Evolutionary conservation across 2,329 filamentous ascomycete genomes (phyloP).

Genomic region (Cladophialophora bantiana): DNA sequence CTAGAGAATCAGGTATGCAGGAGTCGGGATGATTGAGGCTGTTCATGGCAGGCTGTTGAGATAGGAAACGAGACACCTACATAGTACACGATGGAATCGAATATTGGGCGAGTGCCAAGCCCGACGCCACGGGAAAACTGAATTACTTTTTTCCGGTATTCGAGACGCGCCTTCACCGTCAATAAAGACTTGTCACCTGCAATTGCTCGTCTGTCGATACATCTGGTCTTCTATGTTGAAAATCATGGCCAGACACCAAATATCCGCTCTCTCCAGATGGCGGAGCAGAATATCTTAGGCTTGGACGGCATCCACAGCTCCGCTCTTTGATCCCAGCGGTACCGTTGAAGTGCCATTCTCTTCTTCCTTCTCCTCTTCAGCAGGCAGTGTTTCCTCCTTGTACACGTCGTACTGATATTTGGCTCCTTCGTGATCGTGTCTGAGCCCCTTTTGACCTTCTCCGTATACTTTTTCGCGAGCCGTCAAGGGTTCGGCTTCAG

Average conservation of each 20-base stretch:
- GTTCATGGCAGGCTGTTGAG: too few relatives aligned
- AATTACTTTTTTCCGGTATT: background rate
- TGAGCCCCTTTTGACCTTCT: conserved; percentile 62
- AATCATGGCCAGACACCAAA: background rate
- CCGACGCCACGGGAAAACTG: background rate
- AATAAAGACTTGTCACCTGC: background rate
- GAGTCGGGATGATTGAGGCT: too few relatives aligned
- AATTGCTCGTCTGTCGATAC: background rate
- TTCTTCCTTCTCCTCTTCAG: conserved; percentile 23
- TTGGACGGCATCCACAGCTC: background rate
- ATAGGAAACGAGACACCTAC: too few relatives aligned
- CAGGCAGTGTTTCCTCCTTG: conserved; percentile 56
- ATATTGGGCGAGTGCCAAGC: conserved; percentile 1
- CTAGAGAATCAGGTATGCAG: too few relatives aligned
- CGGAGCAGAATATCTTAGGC: background rate
- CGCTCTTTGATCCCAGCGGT: conserved; percentile 8
- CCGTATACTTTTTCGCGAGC: conserved; percentile 69
- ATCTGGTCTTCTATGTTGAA: too few relatives aligned
- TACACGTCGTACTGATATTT: conserved; percentile 70
- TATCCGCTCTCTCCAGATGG: background rate
- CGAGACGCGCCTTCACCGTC: too few relatives aligned
- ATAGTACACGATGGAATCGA: background rate
- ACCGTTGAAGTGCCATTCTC: conserved; percentile 11
- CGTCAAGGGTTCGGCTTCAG: conserved; percentile 52
- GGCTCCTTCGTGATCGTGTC: conserved; percentile 66